Evolutionary conservation across 441 rosid species (phyloP).

Genomic region (Adansonia rubrostipa): DNA sequence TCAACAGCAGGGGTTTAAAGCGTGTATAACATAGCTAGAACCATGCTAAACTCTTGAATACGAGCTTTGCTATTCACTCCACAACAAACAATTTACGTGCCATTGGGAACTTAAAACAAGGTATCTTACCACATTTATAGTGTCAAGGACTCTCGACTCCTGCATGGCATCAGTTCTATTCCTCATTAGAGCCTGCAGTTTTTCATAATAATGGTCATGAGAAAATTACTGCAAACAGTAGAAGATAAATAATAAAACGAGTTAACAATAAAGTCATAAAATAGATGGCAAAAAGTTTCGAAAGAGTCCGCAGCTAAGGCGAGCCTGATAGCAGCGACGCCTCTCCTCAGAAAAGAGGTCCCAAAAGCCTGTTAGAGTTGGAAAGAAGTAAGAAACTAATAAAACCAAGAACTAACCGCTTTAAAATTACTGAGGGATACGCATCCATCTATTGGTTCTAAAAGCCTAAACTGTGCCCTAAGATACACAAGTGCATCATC

Average conservation of each 20-base stretch:
- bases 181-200: constrained; percentile 57
- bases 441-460: constrained; percentile 63
- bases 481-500: constrained; percentile 62
- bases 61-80: constrained; percentile 8
- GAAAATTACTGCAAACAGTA: constrained; percentile 7
- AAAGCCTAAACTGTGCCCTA: constrained; percentile 53
- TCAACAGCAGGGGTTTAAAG: too few species aligned
- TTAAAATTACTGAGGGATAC: constrained; percentile 55
- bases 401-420: constrained; percentile 43
- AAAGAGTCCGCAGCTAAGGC: not conserved
- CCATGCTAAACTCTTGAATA: not conserved
- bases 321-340: not conserved
- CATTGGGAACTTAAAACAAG: not conserved
- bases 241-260: not conserved
- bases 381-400: constrained; percentile 5
- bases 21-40: not conserved
- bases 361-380: not conserved
- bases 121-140: constrained; percentile 56
- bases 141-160: constrained; percentile 59
- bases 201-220: constrained; percentile 22
- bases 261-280: not conserved
- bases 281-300: not conserved
- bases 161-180: constrained; percentile 63
- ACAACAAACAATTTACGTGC: not conserved
- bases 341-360: not conserved